Conservation (phyloP, 257 asterid species). For the Solanum acaule region DNA sequence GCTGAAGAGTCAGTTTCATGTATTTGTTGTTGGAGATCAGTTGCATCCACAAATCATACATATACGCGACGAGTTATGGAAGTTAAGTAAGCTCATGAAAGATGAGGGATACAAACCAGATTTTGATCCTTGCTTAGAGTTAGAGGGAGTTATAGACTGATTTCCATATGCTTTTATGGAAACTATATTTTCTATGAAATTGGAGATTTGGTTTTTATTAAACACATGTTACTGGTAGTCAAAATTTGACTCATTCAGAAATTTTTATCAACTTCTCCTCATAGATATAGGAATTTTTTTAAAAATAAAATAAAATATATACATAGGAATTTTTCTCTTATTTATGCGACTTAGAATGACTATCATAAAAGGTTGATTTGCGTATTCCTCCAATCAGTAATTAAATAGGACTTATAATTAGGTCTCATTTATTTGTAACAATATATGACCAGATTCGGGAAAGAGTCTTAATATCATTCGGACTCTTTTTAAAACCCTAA, state of each 20-base stretch:
- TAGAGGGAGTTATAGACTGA: slow-evolving; percentile 5
- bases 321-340: not conserved
- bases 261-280: no score
- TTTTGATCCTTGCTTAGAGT: slow-evolving; percentile 14
- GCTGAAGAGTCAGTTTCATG: slow-evolving; percentile 66
- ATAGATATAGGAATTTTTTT: not conserved
- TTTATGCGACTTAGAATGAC: not conserved
- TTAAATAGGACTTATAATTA: not conserved
- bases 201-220: not conserved
- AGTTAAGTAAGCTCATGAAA: slow-evolving; percentile 44
- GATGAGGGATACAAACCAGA: slow-evolving; percentile 24
- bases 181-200: not conserved
- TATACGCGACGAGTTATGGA: slow-evolving; percentile 38
- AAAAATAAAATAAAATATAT: no score
- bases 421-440: not conserved
- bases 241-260: not conserved
- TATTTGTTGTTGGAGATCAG: slow-evolving; percentile 68
- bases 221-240: not conserved
- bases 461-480: no score
- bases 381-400: no score
- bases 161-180: not conserved
- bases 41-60: slow-evolving; percentile 53
- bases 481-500: not conserved
- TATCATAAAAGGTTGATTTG: not conserved
- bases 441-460: no score